Evolutionary conservation across 2,329 filamentous ascomycete species (phyloP).

Genomic region (Xylariaceae sp.): DNA sequence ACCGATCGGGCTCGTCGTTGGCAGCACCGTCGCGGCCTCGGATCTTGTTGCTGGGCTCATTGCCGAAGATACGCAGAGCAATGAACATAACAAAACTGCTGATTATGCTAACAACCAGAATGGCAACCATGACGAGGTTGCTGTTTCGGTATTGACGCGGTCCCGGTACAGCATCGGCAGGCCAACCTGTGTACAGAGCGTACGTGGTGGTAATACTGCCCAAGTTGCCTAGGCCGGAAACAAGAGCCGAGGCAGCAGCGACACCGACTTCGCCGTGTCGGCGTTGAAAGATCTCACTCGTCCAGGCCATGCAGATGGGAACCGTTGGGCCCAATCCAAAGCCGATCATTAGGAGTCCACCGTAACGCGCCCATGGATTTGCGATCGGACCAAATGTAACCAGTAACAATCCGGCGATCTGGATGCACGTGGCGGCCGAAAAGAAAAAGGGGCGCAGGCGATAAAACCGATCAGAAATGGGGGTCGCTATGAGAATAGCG

Average conservation of each 20-base stretch:
- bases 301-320: conserved; percentile 92
- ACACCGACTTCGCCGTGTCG: conserved; percentile 89
- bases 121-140: conserved; percentile 84
- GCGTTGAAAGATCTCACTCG: conserved; percentile 81
- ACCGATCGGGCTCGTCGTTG: conserved; percentile 38
- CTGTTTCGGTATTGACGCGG: conserved; percentile 71
- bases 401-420: conserved; percentile 74
- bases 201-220: conserved; percentile 85
- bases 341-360: conserved; percentile 81
- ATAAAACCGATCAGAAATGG: conserved; percentile 83
- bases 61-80: conserved; percentile 55
- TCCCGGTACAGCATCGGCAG: conserved; percentile 63
- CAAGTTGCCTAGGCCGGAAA: conserved; percentile 81
- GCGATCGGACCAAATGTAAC: conserved; percentile 65
- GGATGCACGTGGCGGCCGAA: conserved; percentile 65
- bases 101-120: conserved; percentile 70
- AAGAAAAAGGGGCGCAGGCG: conserved; percentile 76
- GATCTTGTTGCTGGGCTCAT: conserved; percentile 46
- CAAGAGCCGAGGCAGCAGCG: conserved; percentile 76
- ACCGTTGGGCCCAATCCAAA: conserved; percentile 88
- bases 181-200: conserved; percentile 83
- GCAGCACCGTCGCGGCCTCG: conserved; percentile 33
- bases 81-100: conserved; percentile 65
- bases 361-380: conserved; percentile 78
- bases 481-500: conserved; percentile 79